Evolutionary conservation across 345 rosid species (phyloP).

Genomic region (Salix dunnii): DNA sequence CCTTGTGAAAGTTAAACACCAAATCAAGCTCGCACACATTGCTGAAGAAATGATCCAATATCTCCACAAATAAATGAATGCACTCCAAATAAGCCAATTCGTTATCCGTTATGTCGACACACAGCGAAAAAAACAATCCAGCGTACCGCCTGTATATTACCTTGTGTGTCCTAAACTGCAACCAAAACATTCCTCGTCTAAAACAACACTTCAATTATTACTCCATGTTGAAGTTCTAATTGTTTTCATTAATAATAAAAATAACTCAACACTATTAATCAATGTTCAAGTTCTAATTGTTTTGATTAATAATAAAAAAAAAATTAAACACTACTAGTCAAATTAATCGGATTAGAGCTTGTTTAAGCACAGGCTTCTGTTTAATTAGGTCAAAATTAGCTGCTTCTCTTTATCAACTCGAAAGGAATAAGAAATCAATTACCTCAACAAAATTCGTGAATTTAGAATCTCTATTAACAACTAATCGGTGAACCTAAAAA

Average conservation of each 20-base stretch:
- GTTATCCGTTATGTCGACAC: conserved; percentile 95
- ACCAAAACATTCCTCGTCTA: not conserved
- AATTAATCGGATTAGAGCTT: not conserved
- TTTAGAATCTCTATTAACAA: conserved; percentile 90
- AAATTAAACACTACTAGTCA: not conserved
- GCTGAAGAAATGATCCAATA: conserved; percentile 98
- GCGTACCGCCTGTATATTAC: conserved; percentile 95
- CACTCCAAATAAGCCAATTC: conserved; percentile 91
- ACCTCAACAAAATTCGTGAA: conserved; percentile 98
- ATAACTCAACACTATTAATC: not conserved
- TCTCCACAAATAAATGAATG: conserved; percentile 95
- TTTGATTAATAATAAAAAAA: not conserved
- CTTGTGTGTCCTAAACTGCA: conserved; percentile 92
- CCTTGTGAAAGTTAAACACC: conserved; percentile 97
- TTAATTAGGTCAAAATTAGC: not conserved
- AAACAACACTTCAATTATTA: not conserved
- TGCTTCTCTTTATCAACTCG: not conserved
- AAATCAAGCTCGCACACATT: conserved; percentile 96
- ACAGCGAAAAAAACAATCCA: conserved; percentile 84
- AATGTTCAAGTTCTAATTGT: not conserved
- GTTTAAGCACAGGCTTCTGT: not conserved
- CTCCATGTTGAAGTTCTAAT: not conserved
- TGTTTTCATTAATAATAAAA: not conserved
- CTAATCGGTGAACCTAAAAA: conserved; percentile 86
- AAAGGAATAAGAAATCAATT: conserved; percentile 14